Evolutionary conservation across 2,329 filamentous ascomycete genomes (phyloP).

Genomic region (Colletotrichum acutatum): DNA sequence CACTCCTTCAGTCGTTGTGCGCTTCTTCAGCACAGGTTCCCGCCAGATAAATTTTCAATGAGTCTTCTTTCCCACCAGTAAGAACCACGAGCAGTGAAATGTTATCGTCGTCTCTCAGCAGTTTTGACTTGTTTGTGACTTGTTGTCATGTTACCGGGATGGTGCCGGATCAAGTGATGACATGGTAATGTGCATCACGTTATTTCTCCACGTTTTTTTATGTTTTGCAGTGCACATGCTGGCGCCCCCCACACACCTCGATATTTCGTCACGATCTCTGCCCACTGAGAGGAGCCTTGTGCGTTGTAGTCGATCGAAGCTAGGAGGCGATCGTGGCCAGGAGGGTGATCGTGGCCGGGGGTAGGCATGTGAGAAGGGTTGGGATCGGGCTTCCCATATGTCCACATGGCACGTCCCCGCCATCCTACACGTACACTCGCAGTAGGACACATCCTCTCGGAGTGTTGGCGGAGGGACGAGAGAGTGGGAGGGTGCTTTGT

Average conservation of each 20-base stretch:
- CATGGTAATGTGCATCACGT: not conserved
- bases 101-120: not conserved
- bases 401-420: no score
- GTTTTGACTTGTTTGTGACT: not conserved
- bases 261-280: slow-evolving; percentile 10
- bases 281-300: not conserved
- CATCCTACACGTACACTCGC: no score
- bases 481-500: no score
- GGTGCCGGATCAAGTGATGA: not conserved
- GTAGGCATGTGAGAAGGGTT: not conserved
- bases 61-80: slow-evolving; percentile 17
- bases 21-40: slow-evolving; percentile 20
- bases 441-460: no score
- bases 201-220: not conserved
- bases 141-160: not conserved
- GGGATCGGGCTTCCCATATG: no score
- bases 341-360: not conserved
- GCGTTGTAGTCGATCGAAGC: not conserved
- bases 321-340: not conserved
- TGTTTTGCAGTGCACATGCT: not conserved
- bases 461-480: not conserved
- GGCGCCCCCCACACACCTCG: not conserved
- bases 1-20: slow-evolving; percentile 19
- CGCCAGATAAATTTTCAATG: slow-evolving; percentile 33
- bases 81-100: no score